Percentiles rank a stretch among this genome's conserved stretches.
These are phyloP conservation scores for Orychophragmus violaceus DNA, from an alignment of 345 rosid genomes.

Conservation along the genomic window DNA sequence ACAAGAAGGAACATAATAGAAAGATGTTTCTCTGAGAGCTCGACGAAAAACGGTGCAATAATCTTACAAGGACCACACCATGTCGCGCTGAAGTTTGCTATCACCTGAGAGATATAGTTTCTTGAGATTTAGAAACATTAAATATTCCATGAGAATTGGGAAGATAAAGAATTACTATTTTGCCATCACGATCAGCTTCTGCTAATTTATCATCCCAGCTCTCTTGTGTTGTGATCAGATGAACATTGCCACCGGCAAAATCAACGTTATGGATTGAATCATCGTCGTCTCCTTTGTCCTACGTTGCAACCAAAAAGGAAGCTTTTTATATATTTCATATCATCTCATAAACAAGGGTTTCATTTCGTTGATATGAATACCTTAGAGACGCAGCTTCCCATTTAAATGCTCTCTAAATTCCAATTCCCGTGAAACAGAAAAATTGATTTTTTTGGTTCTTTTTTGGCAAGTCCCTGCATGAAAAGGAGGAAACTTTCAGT, in stretches of 20 bases:
- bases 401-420: conserved; percentile 23
- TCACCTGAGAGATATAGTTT: conserved; percentile 26
- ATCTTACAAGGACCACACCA: conserved; percentile 89
- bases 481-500: neutral
- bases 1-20: conserved; percentile 64
- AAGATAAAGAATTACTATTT: conserved; percentile 40
- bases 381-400: conserved; percentile 50
- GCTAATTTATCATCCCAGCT: conserved; percentile 66
- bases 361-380: conserved; percentile 16
- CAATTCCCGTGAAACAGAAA: neutral
- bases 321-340: neutral
- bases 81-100: conserved; percentile 81
- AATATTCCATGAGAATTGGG: neutral
- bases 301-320: neutral
- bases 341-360: neutral
- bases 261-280: conserved; percentile 44
- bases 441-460: neutral
- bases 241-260: conserved; percentile 56
- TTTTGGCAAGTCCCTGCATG: neutral
- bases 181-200: conserved; percentile 63
- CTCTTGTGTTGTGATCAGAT: conserved; percentile 52
- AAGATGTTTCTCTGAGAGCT: conserved; percentile 66
- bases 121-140: neutral
- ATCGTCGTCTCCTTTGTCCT: conserved; percentile 33
- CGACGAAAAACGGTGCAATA: conserved; percentile 58